phyloP scores from a whole-genome alignment of 2,329 filamentous ascomycete species.

The Talaromyces sp. region DNA sequence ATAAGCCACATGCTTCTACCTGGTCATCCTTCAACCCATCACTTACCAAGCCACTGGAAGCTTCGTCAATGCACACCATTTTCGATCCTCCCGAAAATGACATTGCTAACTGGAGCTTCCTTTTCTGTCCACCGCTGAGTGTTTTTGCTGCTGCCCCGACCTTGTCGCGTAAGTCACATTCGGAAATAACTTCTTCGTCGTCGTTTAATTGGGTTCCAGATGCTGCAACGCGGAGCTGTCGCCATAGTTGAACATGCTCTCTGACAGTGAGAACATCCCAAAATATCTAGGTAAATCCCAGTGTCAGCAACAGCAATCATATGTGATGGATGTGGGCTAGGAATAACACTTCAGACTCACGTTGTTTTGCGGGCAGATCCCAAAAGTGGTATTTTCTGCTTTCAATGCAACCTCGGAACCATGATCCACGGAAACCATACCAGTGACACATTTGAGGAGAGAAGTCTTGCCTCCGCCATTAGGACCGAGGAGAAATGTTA shows the following conservation, averaged over 20 bases:
- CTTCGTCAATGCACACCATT: slow-evolving; percentile 88
- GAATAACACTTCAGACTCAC: slow-evolving; percentile 42
- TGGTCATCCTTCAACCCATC: not conserved
- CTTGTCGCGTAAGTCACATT: slow-evolving; percentile 73
- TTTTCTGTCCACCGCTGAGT: slow-evolving; percentile 83
- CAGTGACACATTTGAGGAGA: slow-evolving; percentile 80
- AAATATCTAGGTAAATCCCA: slow-evolving; percentile 35
- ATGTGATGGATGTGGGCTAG: not conserved
- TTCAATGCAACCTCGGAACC: slow-evolving; percentile 2
- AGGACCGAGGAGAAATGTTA: slow-evolving; percentile 78
- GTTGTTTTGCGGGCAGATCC: slow-evolving; percentile 88
- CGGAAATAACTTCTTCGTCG: slow-evolving; percentile 52
- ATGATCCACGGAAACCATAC: slow-evolving; percentile 50
- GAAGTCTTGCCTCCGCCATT: slow-evolving; percentile 91
- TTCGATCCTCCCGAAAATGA: slow-evolving; percentile 88
- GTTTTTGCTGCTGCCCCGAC: slow-evolving; percentile 66
- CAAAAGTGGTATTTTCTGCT: slow-evolving; percentile 47
- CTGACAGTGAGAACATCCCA: slow-evolving; percentile 85
- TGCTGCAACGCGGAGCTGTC: not conserved
- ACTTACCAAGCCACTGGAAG: slow-evolving; percentile 65
- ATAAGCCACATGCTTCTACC: not conserved
- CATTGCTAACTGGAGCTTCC: slow-evolving; percentile 88
- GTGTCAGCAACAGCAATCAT: not conserved
- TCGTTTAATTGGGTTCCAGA: not conserved
- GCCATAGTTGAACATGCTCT: slow-evolving; percentile 71